Evolutionary conservation across 2,329 filamentous ascomycete genomes (phyloP).

Genomic region (Aureobasidium sp.): DNA sequence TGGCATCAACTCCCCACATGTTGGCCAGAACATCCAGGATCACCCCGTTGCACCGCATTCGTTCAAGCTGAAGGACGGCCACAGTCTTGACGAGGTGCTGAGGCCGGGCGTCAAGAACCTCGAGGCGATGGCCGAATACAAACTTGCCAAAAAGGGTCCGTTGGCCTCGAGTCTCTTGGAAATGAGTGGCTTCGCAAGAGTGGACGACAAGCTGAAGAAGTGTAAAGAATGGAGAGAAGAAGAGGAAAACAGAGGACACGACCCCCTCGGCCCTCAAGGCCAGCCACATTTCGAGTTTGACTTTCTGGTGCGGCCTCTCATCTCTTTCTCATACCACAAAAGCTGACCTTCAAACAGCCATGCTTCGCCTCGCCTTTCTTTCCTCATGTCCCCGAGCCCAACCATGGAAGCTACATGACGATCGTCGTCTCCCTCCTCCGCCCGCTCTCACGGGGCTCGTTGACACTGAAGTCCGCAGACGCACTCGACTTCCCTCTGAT

Average conservation of each 20-base stretch:
- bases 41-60: constrained; percentile 15
- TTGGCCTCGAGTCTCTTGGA: constrained; percentile 36
- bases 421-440: constrained; percentile 47
- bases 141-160: constrained; percentile 15
- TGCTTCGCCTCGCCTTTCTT: background rate
- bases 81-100: constrained; percentile 31
- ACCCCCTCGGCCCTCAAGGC: constrained; percentile 22
- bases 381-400: constrained; percentile 17
- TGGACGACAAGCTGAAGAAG: constrained; percentile 45
- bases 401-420: constrained; percentile 27
- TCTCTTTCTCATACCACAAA: background rate
- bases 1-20: constrained; percentile 19
- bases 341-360: background rate
- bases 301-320: constrained; percentile 38
- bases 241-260: constrained; percentile 29
- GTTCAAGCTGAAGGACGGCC: constrained; percentile 32
- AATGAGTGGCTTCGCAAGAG: constrained; percentile 48
- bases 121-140: constrained; percentile 14
- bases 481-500: constrained; percentile 30
- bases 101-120: constrained; percentile 29
- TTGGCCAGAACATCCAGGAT: constrained; percentile 25
- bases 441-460: constrained; percentile 37
- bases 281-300: constrained; percentile 33
- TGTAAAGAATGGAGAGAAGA: constrained; percentile 39
- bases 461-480: constrained; percentile 34